Evolutionary conservation across 2,329 filamentous ascomycete genomes (phyloP), one percentile per base, ranked within the genome.

Genomic region (Sordariomycetes sp.): DNA sequence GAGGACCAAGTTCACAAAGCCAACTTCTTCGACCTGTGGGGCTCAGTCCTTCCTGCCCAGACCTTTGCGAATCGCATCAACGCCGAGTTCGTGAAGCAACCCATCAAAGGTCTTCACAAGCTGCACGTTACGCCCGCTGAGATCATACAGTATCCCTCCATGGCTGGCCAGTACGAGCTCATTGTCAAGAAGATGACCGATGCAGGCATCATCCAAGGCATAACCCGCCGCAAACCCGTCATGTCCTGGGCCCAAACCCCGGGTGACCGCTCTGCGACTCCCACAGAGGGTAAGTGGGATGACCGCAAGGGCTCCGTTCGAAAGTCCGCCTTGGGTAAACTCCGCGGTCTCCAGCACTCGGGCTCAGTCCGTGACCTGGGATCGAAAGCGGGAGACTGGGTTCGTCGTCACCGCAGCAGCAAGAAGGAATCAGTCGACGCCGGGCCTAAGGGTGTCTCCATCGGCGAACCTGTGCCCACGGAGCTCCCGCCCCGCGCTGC

Each of bases 21-120:
- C 0, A 59, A 64, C 0, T 73, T 73, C 46, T 72, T 66, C 44
- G 61, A 69, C 30, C 57, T 72, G 10, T 68, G 65, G 51, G 63
- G 63, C 7, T 66, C 65, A 2, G 52, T 72, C 16, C 54, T 73
- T 27, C 60, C 69, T 0, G 69, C 69, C 0, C 53, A 63, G 6
- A 54, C 65, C 40, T 55, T 73, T 20, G 61, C 68, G 3, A 49
- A 57, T 5, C 58, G 58, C 33, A 57, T 72, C 31, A 69, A 64
- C 34, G 51, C 53, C 4, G 55, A 58, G 12, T 50, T 72, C 8
- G 51, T 59, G 2, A 50, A 49, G 18, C 44, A 61, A 9, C 43
- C 48, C 10, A 42, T 64, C 8, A 49, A 53, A 0, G 63, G 59
- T 3, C 46, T 60, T 5, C 58, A 61, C 11, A 46, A 49, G 8